Evolutionary conservation across 805 yeast genomes (phyloP).

Genomic region (Hanseniaspora hatyaiensis): DNA sequence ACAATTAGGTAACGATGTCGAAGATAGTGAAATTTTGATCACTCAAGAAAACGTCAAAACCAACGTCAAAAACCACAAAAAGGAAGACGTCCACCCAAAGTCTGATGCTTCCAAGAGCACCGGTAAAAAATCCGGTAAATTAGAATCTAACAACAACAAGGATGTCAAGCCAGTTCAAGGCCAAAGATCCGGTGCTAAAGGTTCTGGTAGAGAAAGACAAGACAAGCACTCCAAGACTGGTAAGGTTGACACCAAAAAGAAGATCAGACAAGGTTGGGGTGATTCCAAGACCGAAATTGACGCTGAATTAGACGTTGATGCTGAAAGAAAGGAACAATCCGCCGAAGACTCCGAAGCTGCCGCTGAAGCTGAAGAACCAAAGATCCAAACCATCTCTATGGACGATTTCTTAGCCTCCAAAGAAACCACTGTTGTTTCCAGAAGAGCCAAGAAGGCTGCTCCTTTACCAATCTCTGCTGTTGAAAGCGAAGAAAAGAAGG

Average conservation of each 20-base stretch:
- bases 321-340: conserved; percentile 44
- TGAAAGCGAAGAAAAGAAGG: conserved; percentile 29
- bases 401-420: conserved; percentile 78
- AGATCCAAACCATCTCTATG: conserved; percentile 55
- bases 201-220: conserved; percentile 39
- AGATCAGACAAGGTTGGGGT: conserved; percentile 81
- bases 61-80: conserved; percentile 74
- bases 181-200: conserved; percentile 43
- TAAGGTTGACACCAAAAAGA: conserved; percentile 75
- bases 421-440: conserved; percentile 12
- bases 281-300: conserved; percentile 59
- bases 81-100: conserved; percentile 68
- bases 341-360: conserved; percentile 44
- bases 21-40: conserved; percentile 44
- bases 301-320: conserved; percentile 33
- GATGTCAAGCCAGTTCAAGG: conserved; percentile 39
- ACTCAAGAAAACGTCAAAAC: conserved; percentile 73
- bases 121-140: conserved; percentile 51
- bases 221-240: conserved; percentile 85
- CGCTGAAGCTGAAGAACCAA: conserved; percentile 37
- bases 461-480: conserved; percentile 33
- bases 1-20: conserved; percentile 79
- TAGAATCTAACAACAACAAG: conserved; percentile 59
- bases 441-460: conserved; percentile 35
- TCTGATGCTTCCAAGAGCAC: conserved; percentile 67